A percentile compares a stretch with the other conserved stretches of the same genome.
These are phyloP conservation scores for Mortierella sp. DNA, from an alignment of 371 early-diverging fungal species.

Conservation along the genomic window DNA sequence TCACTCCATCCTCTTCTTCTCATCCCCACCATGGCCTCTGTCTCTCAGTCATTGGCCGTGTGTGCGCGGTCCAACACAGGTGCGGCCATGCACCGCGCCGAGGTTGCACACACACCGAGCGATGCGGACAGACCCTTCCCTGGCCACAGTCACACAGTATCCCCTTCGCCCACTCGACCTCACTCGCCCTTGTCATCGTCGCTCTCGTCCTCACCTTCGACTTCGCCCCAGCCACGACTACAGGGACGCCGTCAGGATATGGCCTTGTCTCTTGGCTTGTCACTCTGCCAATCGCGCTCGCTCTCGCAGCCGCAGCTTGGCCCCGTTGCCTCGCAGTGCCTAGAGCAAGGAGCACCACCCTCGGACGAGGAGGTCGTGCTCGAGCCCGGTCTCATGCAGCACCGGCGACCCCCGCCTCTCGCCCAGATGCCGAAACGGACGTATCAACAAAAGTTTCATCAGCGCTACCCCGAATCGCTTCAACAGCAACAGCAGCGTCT, in stretches of 20 bases:
- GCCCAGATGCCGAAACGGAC: too few relatives aligned
- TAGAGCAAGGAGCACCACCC: background rate
- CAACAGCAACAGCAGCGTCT: background rate
- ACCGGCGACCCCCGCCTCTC: too few relatives aligned
- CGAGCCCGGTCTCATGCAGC: background rate
- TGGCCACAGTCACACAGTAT: too few relatives aligned
- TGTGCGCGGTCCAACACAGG: too few relatives aligned
- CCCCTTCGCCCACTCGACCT: background rate
- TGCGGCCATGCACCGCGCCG: background rate
- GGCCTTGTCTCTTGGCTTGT: too few relatives aligned
- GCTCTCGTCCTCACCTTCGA: too few relatives aligned
- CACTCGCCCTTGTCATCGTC: background rate
- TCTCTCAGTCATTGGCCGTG: background rate
- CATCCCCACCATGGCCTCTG: slow-evolving; percentile 9
- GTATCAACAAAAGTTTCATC: background rate
- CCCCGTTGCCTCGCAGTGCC: too few relatives aligned
- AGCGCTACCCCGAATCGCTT: background rate
- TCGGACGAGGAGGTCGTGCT: background rate
- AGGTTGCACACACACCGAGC: background rate
- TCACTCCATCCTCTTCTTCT: background rate
- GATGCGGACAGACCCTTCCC: slow-evolving; percentile 6
- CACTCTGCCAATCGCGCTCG: too few relatives aligned
- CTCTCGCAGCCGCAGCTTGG: too few relatives aligned
- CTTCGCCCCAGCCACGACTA: too few relatives aligned
- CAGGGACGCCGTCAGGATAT: too few relatives aligned